Conservation (phyloP, 2,329 filamentous ascomycete genomes). For the Drechslerella dactyloides region DNA sequence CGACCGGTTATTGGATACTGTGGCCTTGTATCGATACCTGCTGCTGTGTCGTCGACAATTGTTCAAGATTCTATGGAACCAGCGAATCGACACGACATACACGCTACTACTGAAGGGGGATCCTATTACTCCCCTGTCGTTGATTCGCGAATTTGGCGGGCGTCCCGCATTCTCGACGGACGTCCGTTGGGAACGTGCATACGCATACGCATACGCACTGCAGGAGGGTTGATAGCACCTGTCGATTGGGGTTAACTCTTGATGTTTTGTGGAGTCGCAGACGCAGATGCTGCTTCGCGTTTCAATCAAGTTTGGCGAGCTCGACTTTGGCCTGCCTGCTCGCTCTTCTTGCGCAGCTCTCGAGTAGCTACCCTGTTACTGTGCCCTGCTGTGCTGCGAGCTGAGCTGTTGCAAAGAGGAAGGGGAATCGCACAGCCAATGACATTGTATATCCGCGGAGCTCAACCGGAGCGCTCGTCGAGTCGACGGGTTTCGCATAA, state of each 20-base stretch:
- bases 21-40: not conserved
- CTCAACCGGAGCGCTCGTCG: constrained; percentile 1
- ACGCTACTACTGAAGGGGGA: not conserved
- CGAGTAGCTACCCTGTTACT: too few relatives aligned
- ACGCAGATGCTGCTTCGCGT: too few relatives aligned
- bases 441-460: not conserved
- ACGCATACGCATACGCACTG: not conserved
- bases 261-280: too few relatives aligned
- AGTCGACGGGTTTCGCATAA: constrained; percentile 13
- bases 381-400: too few relatives aligned
- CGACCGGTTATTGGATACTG: not conserved
- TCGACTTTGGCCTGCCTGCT: too few relatives aligned
- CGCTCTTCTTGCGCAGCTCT: too few relatives aligned
- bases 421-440: not conserved
- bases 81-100: constrained; percentile 10
- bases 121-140: not conserved
- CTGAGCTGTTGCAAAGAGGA: not conserved
- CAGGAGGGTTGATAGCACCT: not conserved
- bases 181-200: constrained; percentile 3
- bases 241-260: too few relatives aligned
- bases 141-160: too few relatives aligned
- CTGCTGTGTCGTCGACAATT: constrained; percentile 1
- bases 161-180: too few relatives aligned
- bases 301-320: too few relatives aligned
- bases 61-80: constrained; percentile 1